phyloP scores from a whole-genome alignment of 78 protist genomes.

The Isochrysis galbana region DNA sequence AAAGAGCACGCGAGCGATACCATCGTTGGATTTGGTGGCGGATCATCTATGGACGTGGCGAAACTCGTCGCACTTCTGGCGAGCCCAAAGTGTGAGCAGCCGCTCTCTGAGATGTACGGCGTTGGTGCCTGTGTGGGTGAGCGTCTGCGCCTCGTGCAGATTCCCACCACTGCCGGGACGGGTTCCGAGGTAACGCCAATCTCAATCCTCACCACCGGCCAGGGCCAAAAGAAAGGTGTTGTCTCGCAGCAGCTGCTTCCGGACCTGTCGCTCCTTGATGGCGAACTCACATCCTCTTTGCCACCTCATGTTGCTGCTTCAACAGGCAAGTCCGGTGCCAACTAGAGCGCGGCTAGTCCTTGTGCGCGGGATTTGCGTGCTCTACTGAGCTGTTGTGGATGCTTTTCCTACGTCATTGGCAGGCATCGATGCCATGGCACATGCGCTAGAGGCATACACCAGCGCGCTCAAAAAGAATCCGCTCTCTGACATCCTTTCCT shows the following conservation, averaged over 20 bases:
- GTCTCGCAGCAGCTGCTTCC: constrained; percentile 3
- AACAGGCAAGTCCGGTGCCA: too few species aligned
- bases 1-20: background rate
- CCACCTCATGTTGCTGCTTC: constrained; percentile 26
- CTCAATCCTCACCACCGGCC: background rate
- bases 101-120: background rate
- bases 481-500: background rate
- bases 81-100: background rate
- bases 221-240: background rate
- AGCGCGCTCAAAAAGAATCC: background rate
- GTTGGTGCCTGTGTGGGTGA: background rate
- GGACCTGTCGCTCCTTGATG: constrained; percentile 13
- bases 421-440: constrained; percentile 39
- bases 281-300: background rate
- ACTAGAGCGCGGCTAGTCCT: too few species aligned
- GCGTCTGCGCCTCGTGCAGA: background rate
- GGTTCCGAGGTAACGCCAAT: constrained; percentile 43
- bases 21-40: constrained; percentile 18
- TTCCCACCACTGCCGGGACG: constrained; percentile 37
- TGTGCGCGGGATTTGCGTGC: too few species aligned
- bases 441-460: constrained; percentile 33
- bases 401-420: too few species aligned
- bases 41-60: constrained; percentile 21
- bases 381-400: too few species aligned
- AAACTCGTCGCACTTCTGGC: constrained; percentile 14